Conservation (phyloP, 1,139 yeast genomes). For the Candida neerlandica region DNA sequence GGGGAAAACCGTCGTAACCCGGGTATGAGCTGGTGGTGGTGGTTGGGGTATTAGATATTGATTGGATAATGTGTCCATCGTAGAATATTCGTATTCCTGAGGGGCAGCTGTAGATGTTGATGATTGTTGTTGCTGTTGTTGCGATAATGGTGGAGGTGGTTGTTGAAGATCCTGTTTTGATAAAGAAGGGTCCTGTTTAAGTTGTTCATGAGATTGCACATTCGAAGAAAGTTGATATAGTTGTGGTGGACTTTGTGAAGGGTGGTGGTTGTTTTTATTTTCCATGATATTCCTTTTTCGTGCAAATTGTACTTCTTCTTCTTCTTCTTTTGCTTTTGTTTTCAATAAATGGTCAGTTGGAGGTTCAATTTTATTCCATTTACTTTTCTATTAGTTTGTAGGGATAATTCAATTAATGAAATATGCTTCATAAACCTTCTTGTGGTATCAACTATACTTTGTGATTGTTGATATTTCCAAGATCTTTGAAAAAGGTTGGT, state of each 20-base stretch:
- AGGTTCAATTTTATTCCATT: neutral
- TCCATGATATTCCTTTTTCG: constrained; percentile 2
- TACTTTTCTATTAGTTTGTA: neutral
- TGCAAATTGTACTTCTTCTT: neutral
- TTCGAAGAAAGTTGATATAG: constrained; percentile 1
- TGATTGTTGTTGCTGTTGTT: neutral
- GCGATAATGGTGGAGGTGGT: too few species aligned
- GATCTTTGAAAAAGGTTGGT: too few species aligned
- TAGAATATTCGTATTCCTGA: constrained; percentile 1
- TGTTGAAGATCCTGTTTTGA: neutral
- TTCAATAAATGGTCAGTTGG: neutral
- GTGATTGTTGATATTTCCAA: too few species aligned
- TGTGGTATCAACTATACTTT: too few species aligned
- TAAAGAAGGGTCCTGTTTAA: neutral
- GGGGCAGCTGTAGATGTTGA: neutral
- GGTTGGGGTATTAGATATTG: constrained; percentile 1
- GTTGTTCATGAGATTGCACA: constrained; percentile 2
- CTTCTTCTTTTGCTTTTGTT: neutral
- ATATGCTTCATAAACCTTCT: neutral
- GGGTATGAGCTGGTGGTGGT: neutral
- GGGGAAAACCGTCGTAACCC: neutral
- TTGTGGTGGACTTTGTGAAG: neutral
- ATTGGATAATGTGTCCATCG: neutral
- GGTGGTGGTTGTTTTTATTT: neutral
- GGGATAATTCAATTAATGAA: neutral